phyloP scores from a whole-genome alignment of 148 eudicot genomes.

The Chenopodium quinoa region DNA sequence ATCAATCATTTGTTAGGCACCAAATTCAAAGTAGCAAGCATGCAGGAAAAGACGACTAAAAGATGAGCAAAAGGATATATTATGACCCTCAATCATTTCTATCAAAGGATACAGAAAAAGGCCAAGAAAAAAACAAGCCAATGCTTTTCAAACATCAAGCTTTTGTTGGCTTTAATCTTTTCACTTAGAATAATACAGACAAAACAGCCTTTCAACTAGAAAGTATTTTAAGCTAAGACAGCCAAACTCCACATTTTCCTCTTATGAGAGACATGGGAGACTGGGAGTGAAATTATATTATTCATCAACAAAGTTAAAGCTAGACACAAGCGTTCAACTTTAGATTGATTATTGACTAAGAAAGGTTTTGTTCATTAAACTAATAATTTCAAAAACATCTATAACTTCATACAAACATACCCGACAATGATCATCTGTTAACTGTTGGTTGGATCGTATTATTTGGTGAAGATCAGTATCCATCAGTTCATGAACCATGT shows the following conservation, averaged over 20 bases:
- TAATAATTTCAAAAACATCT: not conserved
- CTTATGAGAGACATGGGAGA: not conserved
- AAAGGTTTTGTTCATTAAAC: too few relatives aligned
- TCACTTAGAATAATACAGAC: not conserved
- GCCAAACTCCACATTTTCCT: not conserved
- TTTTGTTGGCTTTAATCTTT: constrained; percentile 22
- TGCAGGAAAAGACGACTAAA: too few relatives aligned
- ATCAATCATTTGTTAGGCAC: not conserved
- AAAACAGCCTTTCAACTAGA: not conserved
- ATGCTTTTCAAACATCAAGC: not conserved
- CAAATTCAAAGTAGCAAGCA: too few relatives aligned
- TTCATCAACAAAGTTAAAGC: not conserved
- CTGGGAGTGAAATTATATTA: not conserved
- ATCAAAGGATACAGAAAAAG: not conserved
- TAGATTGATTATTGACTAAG: not conserved
- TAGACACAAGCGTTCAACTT: not conserved
- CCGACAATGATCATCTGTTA: constrained; percentile 75
- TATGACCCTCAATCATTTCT: too few relatives aligned
- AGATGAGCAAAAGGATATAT: too few relatives aligned
- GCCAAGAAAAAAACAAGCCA: too few relatives aligned
- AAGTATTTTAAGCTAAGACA: not conserved
- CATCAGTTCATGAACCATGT: constrained; percentile 68
- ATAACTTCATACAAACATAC: constrained; percentile 28
- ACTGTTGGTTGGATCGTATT: constrained; percentile 50
- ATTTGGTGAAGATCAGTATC: constrained; percentile 85